These are phyloP conservation scores for Mallotus nudiflorus DNA, from an alignment of 345 rosid species.

Conservation along the genomic window DNA sequence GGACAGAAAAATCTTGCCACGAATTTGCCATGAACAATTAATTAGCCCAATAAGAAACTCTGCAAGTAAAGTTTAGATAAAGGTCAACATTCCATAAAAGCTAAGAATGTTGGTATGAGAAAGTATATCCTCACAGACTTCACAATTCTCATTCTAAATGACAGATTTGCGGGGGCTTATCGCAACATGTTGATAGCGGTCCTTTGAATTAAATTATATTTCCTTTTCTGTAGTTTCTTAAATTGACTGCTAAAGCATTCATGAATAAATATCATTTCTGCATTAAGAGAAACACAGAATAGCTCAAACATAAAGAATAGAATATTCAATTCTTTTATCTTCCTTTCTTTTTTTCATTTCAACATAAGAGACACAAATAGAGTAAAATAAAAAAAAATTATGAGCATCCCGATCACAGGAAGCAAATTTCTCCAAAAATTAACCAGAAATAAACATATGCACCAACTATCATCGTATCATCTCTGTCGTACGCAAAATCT, in stretches of 20 bases:
- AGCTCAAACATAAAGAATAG: too few species aligned
- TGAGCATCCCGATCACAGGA: background rate
- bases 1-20: conserved; percentile 55
- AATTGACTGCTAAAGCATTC: too few species aligned
- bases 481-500: too few species aligned
- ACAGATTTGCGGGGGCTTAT: too few species aligned
- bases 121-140: background rate
- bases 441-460: background rate
- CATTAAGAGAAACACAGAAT: too few species aligned
- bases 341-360: background rate
- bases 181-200: too few species aligned
- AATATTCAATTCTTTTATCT: too few species aligned
- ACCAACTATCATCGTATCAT: too few species aligned
- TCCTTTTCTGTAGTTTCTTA: too few species aligned
- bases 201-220: too few species aligned
- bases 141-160: background rate
- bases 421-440: too few species aligned
- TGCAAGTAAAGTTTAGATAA: conserved; percentile 5
- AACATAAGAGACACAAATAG: background rate
- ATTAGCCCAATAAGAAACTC: conserved; percentile 18
- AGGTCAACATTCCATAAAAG: background rate
- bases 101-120: background rate
- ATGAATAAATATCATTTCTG: too few species aligned
- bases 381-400: background rate
- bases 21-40: conserved; percentile 59